These are phyloP conservation scores for Thelephora ganbajun DNA, from an alignment of 768 basidiomycete species.

Conservation along the genomic window DNA sequence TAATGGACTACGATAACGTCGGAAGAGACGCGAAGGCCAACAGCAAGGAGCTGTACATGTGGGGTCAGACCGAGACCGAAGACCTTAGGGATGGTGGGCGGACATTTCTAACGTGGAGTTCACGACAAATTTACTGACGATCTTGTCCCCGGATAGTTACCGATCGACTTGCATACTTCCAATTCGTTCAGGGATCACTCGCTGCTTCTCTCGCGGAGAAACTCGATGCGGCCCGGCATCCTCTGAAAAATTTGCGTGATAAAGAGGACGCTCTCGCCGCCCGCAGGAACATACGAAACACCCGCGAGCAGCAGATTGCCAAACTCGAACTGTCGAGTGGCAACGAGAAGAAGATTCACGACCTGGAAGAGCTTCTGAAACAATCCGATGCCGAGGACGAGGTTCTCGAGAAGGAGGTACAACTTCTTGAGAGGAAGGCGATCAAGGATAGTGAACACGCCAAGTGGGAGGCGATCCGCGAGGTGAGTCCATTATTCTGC, in stretches of 20 bases:
- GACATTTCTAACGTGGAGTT: not conserved
- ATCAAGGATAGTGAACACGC: conserved; percentile 57
- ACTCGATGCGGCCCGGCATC: conserved; percentile 47
- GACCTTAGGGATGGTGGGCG: conserved; percentile 66
- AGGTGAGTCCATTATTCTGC: conserved; percentile 29
- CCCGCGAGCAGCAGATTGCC: conserved; percentile 44
- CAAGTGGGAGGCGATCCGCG: conserved; percentile 74
- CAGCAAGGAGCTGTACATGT: conserved; percentile 77
- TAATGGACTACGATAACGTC: conserved; percentile 57
- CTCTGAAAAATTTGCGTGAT: conserved; percentile 60
- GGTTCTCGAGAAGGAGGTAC: conserved; percentile 53
- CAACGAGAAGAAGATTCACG: conserved; percentile 51
- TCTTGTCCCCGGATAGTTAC: conserved; percentile 32
- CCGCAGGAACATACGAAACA: conserved; percentile 44
- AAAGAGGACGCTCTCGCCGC: conserved; percentile 50
- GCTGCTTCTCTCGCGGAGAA: conserved; percentile 43
- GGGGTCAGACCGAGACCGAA: conserved; percentile 59
- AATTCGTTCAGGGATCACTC: conserved; percentile 63
- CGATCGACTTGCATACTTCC: conserved; percentile 71
- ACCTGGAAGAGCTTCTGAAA: conserved; percentile 56
- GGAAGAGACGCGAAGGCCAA: conserved; percentile 53
- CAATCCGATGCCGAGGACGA: conserved; percentile 53
- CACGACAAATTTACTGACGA: conserved; percentile 3
- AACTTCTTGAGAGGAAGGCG: conserved; percentile 62
- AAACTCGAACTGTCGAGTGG: conserved; percentile 54